phyloP scores from a whole-genome alignment of 306 rosid genomes.

The Quercus robur region DNA sequence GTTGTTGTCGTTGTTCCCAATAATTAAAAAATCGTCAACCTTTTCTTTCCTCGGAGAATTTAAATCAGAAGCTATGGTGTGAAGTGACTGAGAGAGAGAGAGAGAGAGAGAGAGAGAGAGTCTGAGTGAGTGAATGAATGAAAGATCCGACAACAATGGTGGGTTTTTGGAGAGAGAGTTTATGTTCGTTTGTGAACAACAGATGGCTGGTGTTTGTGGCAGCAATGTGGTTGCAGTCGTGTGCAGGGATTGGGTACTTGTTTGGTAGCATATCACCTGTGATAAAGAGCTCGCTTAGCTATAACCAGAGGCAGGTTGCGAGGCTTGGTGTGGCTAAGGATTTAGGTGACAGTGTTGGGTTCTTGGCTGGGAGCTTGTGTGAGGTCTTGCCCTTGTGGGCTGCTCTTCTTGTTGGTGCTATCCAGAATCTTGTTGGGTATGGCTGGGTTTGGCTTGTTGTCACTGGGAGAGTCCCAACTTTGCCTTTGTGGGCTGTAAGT shows the following conservation, averaged over 20 bases:
- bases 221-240: conserved; percentile 97
- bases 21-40: background rate
- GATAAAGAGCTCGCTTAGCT: conserved; percentile 58
- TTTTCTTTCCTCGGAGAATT: background rate
- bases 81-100: background rate
- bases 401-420: conserved; percentile 65
- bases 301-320: conserved; percentile 73
- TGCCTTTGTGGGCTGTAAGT: conserved; percentile 91
- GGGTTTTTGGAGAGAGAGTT: conserved; percentile 46
- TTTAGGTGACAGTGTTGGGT: conserved; percentile 80
- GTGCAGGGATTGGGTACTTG: conserved; percentile 84
- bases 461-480: conserved; percentile 44
- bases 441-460: conserved; percentile 86
- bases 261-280: conserved; percentile 88
- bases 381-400: conserved; percentile 82
- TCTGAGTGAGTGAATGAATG: background rate
- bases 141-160: background rate
- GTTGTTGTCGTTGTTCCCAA: too few species aligned
- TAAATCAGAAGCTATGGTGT: background rate
- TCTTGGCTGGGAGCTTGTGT: conserved; percentile 67
- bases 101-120: background rate
- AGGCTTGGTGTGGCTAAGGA: conserved; percentile 85
- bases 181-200: conserved; percentile 40
- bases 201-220: conserved; percentile 92
- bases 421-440: conserved; percentile 67